Percentiles rank a stretch among this genome's conserved stretches.
These are phyloP conservation scores for Talaromyces amestolkiae DNA, from an alignment of 2,329 filamentous ascomycete species.

Conservation along the genomic window DNA sequence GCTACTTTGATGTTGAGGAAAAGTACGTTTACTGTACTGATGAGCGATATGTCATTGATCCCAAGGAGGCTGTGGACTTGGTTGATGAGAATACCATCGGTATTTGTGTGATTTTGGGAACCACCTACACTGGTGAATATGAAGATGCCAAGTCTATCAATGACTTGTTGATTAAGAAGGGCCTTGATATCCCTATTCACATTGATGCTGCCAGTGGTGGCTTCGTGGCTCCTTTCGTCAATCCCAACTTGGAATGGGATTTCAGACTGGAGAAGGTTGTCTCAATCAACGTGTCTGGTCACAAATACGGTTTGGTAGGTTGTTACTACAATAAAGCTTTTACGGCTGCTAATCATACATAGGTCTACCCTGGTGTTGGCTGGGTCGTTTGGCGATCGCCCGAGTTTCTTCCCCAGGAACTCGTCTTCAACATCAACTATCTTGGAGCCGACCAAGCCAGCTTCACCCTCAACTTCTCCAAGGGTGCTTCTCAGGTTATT, in stretches of 20 bases:
- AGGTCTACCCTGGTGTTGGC: constrained; percentile 84
- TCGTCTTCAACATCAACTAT: constrained; percentile 99
- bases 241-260: constrained; percentile 83
- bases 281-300: constrained; percentile 90
- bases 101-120: constrained; percentile 86
- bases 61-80: constrained; percentile 59
- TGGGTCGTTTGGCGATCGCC: constrained; percentile 88
- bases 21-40: constrained; percentile 67
- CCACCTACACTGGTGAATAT: constrained; percentile 94
- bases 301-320: constrained; percentile 69
- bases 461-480: constrained; percentile 96
- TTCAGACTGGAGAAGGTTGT: constrained; percentile 86
- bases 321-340: background rate
- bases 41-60: constrained; percentile 63
- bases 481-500: constrained; percentile 90
- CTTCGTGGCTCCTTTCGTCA: constrained; percentile 89
- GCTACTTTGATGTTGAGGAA: constrained; percentile 92
- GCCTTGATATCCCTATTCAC: constrained; percentile 81
- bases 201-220: constrained; percentile 90
- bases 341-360: background rate
- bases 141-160: constrained; percentile 92
- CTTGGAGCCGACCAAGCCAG: constrained; percentile 92
- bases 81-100: constrained; percentile 76
- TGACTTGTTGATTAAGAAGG: constrained; percentile 72
- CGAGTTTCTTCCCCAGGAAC: constrained; percentile 80